Evolutionary conservation across 23 red algal species (phyloP).

Genomic region (Chondrus crispus): DNA sequence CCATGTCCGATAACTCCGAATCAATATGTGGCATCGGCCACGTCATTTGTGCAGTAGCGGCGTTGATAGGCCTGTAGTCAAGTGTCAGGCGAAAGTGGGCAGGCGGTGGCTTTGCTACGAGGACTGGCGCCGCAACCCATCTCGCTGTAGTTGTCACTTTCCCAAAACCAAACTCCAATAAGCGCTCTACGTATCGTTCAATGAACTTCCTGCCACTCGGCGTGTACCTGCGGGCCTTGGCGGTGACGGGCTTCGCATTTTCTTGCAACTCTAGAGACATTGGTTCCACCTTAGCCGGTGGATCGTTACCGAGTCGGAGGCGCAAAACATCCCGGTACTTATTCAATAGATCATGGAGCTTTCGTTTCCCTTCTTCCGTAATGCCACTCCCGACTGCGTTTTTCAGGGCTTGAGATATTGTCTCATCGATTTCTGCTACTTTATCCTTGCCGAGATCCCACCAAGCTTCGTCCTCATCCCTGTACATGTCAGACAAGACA

Average conservation of each 20-base stretch:
- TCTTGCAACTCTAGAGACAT: background rate
- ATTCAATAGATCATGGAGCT: background rate
- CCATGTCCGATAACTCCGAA: background rate
- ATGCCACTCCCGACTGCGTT: background rate
- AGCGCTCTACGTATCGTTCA: background rate
- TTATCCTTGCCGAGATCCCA: background rate
- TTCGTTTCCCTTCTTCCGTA: background rate
- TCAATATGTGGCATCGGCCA: constrained; percentile 11
- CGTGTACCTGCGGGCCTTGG: background rate
- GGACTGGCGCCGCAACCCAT: constrained; percentile 24
- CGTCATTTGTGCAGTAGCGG: background rate
- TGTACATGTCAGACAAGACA: too few species aligned
- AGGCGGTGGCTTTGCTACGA: background rate
- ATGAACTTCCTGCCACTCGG: background rate
- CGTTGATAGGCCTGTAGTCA: background rate
- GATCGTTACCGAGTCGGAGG: background rate
- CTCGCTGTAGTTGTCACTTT: background rate
- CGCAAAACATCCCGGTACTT: constrained; percentile 18
- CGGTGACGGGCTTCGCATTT: background rate
- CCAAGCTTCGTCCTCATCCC: background rate
- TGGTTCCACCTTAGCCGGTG: constrained; percentile 4
- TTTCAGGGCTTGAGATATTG: background rate
- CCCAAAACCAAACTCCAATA: constrained; percentile 16
- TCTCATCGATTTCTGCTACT: background rate
- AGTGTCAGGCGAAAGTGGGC: constrained; percentile 4